Conservation (phyloP, 176 grass and related monocot genomes). For the Lolium rigidum region DNA sequence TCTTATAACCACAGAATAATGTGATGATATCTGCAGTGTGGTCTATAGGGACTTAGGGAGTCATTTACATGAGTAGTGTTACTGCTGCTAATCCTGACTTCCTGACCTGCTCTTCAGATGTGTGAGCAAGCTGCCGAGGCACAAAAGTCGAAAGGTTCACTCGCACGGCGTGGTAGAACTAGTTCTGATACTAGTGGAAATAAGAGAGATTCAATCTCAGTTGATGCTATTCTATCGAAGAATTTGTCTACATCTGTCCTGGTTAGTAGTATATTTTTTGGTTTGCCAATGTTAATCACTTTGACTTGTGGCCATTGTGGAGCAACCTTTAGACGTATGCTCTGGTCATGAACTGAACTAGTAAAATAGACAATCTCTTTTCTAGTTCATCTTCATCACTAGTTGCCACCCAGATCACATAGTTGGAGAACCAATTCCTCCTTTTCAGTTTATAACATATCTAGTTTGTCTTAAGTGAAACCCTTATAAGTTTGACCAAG, state of each 20-base stretch:
- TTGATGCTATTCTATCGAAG: slow-evolving; percentile 92
- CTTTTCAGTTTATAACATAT: slow-evolving; percentile 5
- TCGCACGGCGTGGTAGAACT: slow-evolving; percentile 81
- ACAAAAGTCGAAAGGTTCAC: slow-evolving; percentile 82
- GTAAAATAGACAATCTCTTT: not conserved
- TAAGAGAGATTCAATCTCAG: slow-evolving; percentile 84
- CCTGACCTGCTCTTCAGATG: slow-evolving; percentile 59
- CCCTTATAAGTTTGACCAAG: not conserved
- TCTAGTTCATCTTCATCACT: not conserved
- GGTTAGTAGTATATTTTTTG: slow-evolving; percentile 57
- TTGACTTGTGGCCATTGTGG: not conserved
- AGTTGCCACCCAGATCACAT: not conserved
- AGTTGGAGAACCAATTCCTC: not conserved
- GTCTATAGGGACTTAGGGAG: slow-evolving; percentile 5
- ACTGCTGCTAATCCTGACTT: slow-evolving; percentile 38
- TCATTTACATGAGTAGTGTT: slow-evolving; percentile 23
- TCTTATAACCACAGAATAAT: slow-evolving; percentile 27
- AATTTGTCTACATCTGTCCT: slow-evolving; percentile 63
- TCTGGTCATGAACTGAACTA: slow-evolving; percentile 7
- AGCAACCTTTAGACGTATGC: not conserved
- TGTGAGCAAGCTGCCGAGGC: slow-evolving; percentile 95
- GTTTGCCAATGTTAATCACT: slow-evolving; percentile 36
- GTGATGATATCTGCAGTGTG: slow-evolving; percentile 6
- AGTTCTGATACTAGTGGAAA: slow-evolving; percentile 72
- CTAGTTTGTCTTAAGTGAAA: not conserved